Conservation (phyloP, 2,329 filamentous ascomycete species). For the Pseudogymnoascus sp. region DNA sequence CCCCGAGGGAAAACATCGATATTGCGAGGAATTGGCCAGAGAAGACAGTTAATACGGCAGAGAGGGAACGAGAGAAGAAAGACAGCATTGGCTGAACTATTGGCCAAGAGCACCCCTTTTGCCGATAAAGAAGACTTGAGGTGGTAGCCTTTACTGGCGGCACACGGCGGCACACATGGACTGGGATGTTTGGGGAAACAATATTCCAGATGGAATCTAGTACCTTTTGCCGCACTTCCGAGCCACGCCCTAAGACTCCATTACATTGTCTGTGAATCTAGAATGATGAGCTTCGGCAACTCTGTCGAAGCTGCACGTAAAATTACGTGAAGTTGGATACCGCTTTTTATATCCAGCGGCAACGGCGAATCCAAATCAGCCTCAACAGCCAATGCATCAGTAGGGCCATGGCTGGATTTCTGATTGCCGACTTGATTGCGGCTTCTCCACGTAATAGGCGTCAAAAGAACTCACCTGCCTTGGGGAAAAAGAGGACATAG, state of each 20-base stretch:
- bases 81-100: slow-evolving; percentile 1
- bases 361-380: background rate
- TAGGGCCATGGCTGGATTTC: background rate
- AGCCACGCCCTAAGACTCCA: background rate
- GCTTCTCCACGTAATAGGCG: background rate
- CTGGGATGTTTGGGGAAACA: background rate
- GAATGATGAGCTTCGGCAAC: background rate
- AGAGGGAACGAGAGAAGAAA: slow-evolving; percentile 10
- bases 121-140: background rate
- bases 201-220: background rate
- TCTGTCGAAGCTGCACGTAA: too few relatives aligned
- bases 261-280: background rate
- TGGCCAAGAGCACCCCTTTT: background rate
- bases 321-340: background rate
- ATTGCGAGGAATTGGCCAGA: slow-evolving; percentile 87
- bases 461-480: background rate
- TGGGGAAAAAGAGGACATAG: background rate
- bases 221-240: background rate
- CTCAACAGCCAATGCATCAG: background rate
- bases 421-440: background rate
- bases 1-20: slow-evolving; percentile 79
- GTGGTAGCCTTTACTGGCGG: background rate
- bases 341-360: background rate
- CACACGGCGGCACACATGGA: too few relatives aligned
- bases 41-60: slow-evolving; percentile 39